phyloP scores from a whole-genome alignment of 1,284 basidiomycete species.

The Neonothopanus nambi region DNA sequence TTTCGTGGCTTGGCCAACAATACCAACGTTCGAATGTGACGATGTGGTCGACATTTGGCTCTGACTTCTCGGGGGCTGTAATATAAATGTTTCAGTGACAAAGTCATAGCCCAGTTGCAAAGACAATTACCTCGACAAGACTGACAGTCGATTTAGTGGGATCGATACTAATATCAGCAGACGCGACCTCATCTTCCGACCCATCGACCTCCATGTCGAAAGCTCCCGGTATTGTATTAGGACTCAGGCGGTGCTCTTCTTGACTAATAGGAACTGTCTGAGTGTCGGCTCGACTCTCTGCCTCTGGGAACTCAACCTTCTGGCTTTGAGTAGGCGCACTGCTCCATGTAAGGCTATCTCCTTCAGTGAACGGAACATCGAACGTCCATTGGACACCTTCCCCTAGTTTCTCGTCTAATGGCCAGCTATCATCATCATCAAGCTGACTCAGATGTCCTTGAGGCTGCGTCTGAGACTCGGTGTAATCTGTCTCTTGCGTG shows the following conservation, averaged over 20 bases:
- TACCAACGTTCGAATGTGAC: conserved; percentile 55
- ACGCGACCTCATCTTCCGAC: conserved; percentile 32
- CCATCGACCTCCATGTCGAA: conserved; percentile 32
- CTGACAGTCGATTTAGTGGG: conserved; percentile 39
- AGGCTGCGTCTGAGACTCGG: conserved; percentile 33
- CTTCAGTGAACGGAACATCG: conserved; percentile 36
- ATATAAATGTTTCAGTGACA: background rate
- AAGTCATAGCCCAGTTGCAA: background rate
- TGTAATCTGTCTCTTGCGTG: conserved; percentile 61
- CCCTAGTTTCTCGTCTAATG: conserved; percentile 61
- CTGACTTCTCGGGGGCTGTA: conserved; percentile 35
- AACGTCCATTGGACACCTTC: conserved; percentile 59
- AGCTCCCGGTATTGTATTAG: conserved; percentile 14
- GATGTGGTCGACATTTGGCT: conserved; percentile 52
- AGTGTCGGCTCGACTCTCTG: background rate
- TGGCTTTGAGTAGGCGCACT: conserved; percentile 56
- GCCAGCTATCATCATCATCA: conserved; percentile 67
- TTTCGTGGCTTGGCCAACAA: conserved; percentile 68
- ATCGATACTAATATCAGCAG: conserved; percentile 40
- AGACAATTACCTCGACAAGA: conserved; percentile 45
- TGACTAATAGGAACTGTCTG: background rate
- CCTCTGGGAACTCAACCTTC: conserved; percentile 13
- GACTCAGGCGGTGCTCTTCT: conserved; percentile 19
- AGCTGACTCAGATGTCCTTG: conserved; percentile 28
- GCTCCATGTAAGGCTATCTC: conserved; percentile 76